These are phyloP conservation scores for Juncus effusus DNA, from an alignment of 176 grass and related monocot genomes.

Conservation along the genomic window DNA sequence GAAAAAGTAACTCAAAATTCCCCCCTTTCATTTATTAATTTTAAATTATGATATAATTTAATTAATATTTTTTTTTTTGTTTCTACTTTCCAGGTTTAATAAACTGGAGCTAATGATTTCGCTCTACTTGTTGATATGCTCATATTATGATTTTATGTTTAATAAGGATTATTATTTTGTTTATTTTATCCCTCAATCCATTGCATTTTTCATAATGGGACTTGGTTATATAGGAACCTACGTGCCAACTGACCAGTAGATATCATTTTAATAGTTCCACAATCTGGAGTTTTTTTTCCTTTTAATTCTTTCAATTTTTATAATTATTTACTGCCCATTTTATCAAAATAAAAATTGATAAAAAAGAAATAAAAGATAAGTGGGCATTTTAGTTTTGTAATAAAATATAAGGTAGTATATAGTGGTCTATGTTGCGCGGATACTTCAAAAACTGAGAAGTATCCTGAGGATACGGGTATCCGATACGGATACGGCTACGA, in stretches of 20 bases:
- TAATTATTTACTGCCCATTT: conserved; percentile 8
- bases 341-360: conserved; percentile 7
- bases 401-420: too few relatives aligned
- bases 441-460: too few relatives aligned
- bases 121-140: conserved; percentile 37
- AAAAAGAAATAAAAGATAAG: not conserved
- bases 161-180: conserved; percentile 32
- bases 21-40: not conserved
- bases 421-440: too few relatives aligned
- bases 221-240: conserved; percentile 48
- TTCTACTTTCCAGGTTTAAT: conserved; percentile 28
- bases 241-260: conserved; percentile 34
- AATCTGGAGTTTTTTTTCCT: not conserved
- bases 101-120: conserved; percentile 25
- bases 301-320: conserved; percentile 33
- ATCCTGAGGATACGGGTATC: too few relatives aligned
- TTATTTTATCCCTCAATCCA: conserved; percentile 26
- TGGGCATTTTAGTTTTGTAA: too few relatives aligned
- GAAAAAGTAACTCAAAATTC: conserved; percentile 24
- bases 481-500: too few relatives aligned
- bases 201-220: conserved; percentile 43
- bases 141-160: conserved; percentile 28
- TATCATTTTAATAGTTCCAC: not conserved
- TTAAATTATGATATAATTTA: too few relatives aligned
- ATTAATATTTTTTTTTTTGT: too few relatives aligned